Evolutionary conservation across 805 yeast genomes (phyloP).

Genomic region (Lipomyces sp.): DNA sequence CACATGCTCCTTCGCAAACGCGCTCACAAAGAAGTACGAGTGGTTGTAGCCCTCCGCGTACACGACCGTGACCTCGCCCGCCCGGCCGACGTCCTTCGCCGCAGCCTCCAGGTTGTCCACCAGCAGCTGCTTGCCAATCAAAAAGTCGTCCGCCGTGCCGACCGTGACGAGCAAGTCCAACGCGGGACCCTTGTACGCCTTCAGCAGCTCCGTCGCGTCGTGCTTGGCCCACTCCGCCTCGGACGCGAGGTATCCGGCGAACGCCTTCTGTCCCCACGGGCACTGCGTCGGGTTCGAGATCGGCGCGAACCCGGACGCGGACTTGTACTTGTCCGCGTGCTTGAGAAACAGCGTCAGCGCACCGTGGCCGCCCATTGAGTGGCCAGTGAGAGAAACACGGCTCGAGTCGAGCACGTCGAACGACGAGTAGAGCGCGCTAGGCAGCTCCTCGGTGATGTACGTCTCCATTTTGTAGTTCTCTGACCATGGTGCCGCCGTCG

Average conservation of each 20-base stretch:
- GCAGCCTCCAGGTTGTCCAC: constrained; percentile 70
- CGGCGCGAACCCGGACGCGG: constrained; percentile 89
- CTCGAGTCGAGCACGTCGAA: constrained; percentile 50
- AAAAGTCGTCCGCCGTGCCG: constrained; percentile 77
- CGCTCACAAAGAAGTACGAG: constrained; percentile 77
- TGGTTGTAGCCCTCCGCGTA: constrained; percentile 86
- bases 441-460: constrained; percentile 74
- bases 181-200: constrained; percentile 49
- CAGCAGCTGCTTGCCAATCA: constrained; percentile 58
- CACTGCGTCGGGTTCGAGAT: constrained; percentile 72
- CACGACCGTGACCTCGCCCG: constrained; percentile 58
- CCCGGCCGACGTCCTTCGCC: constrained; percentile 53
- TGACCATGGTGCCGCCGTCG: constrained; percentile 68
- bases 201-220: constrained; percentile 80
- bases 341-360: constrained; percentile 68
- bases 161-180: constrained; percentile 75
- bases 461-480: constrained; percentile 81
- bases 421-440: constrained; percentile 46
- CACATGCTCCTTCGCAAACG: constrained; percentile 80
- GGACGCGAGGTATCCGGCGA: constrained; percentile 69
- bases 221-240: constrained; percentile 65
- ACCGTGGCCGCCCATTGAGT: constrained; percentile 98
- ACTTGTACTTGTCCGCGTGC: constrained; percentile 68
- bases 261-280: constrained; percentile 88
- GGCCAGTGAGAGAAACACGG: constrained; percentile 81